Conservation (phyloP, 352 stramenopile genomes). For the Globisporangium sylvaticum region DNA sequence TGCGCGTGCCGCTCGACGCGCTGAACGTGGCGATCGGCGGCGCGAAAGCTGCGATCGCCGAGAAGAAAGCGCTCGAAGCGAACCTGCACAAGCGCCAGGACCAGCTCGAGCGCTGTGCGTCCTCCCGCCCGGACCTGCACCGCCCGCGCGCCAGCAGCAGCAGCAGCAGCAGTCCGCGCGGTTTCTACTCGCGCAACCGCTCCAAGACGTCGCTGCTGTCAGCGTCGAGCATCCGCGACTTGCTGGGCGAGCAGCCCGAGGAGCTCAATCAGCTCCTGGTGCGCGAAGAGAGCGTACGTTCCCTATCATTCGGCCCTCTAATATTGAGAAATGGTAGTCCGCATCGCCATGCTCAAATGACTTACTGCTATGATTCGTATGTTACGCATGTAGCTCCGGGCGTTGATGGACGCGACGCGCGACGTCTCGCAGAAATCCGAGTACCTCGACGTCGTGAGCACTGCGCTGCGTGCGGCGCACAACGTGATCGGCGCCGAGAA, state of each 20-base stretch:
- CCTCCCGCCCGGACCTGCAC: conserved; percentile 26
- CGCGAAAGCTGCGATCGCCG: conserved; percentile 23
- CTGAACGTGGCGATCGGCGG: conserved; percentile 31
- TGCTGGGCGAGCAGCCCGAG: conserved; percentile 47
- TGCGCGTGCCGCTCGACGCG: conserved; percentile 37
- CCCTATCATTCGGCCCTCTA: neutral
- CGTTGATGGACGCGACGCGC: conserved; percentile 56
- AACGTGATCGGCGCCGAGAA: conserved; percentile 48
- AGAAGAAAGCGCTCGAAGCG: conserved; percentile 31
- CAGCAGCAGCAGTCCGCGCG: neutral
- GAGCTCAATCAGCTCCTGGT: conserved; percentile 45
- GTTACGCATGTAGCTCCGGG: conserved; percentile 34
- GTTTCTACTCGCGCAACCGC: conserved; percentile 28
- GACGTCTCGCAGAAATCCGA: conserved; percentile 58
- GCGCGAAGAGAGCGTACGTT: conserved; percentile 47
- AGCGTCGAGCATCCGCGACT: conserved; percentile 43
- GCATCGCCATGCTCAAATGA: neutral
- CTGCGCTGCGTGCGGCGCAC: conserved; percentile 47
- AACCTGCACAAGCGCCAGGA: conserved; percentile 46
- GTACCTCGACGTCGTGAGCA: conserved; percentile 46
- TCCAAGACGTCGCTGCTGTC: conserved; percentile 42
- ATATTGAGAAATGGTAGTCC: neutral
- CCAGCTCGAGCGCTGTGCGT: conserved; percentile 45
- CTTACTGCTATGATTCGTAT: neutral
- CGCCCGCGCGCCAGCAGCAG: conserved; percentile 2